These are phyloP conservation scores for Hygrophoropsis aurantiaca DNA, from an alignment of 768 basidiomycete species.

Conservation along the genomic window DNA sequence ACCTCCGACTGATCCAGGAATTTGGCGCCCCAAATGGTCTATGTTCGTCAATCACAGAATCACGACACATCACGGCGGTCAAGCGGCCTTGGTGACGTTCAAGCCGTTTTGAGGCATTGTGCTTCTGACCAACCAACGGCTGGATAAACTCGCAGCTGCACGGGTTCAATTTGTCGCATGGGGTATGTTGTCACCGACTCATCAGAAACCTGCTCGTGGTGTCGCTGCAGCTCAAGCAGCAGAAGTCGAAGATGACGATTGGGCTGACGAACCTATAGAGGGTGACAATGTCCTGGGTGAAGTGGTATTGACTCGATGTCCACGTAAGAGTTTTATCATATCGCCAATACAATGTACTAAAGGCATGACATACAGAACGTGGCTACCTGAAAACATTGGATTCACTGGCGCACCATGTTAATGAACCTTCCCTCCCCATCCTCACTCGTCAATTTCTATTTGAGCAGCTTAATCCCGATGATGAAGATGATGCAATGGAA, in stretches of 20 bases:
- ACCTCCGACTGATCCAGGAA: slow-evolving; percentile 8
- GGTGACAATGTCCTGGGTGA: background rate
- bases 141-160: slow-evolving; percentile 25
- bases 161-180: slow-evolving; percentile 2
- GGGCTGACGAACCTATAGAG: background rate
- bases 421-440: slow-evolving; percentile 1
- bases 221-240: background rate
- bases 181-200: slow-evolving; percentile 2
- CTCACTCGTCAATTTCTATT: slow-evolving; percentile 8
- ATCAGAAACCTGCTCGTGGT: no score
- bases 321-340: background rate
- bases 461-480: slow-evolving; percentile 3
- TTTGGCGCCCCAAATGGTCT: slow-evolving; percentile 24
- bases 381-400: background rate
- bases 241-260: no score
- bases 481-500: slow-evolving; percentile 14
- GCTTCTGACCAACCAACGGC: slow-evolving; percentile 16
- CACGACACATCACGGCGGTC: slow-evolving; percentile 15
- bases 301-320: background rate
- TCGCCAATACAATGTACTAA: no score
- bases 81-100: slow-evolving; percentile 16
- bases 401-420: slow-evolving; percentile 1
- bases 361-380: no score
- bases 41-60: slow-evolving; percentile 20
- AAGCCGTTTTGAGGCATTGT: slow-evolving; percentile 14